phyloP scores from a whole-genome alignment of 169 alveolate genomes.

The Gregarina niphandrodes region DNA sequence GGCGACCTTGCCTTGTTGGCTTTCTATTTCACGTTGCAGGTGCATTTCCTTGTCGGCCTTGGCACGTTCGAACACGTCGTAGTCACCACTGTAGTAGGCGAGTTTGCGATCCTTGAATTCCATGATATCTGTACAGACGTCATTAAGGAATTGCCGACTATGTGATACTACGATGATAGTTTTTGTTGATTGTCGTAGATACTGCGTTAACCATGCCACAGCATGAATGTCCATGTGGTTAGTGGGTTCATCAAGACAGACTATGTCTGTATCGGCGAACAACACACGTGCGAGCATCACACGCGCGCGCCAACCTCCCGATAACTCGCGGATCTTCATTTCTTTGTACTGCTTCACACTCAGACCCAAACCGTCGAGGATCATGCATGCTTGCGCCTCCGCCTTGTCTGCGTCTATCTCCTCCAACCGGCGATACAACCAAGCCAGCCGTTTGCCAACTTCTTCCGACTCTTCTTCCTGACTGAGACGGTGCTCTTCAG shows the following conservation, averaged over 20 bases:
- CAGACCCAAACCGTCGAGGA: conserved; percentile 27
- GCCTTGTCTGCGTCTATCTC: conserved; percentile 67
- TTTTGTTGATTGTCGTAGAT: conserved; percentile 50
- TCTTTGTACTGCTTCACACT: conserved; percentile 30
- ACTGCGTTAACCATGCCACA: conserved; percentile 78
- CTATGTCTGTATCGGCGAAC: conserved; percentile 76
- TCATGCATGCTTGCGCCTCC: conserved; percentile 61
- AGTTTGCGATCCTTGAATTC: conserved; percentile 55
- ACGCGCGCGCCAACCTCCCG: conserved; percentile 53
- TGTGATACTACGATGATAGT: conserved; percentile 83
- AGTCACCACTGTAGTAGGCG: conserved; percentile 73
- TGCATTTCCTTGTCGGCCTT: conserved; percentile 50
- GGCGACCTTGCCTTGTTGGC: conserved; percentile 54
- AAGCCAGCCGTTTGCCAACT: conserved; percentile 33
- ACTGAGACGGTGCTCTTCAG: conserved; percentile 38
- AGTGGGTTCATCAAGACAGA: conserved; percentile 82
- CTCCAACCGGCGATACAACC: conserved; percentile 49
- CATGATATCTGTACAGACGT: conserved; percentile 73
- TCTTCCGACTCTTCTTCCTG: conserved; percentile 26
- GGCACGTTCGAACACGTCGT: conserved; percentile 67
- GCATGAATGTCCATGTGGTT: conserved; percentile 85
- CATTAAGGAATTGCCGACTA: conserved; percentile 78
- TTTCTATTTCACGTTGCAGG: conserved; percentile 53
- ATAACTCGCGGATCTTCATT: conserved; percentile 51
- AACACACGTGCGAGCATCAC: conserved; percentile 40